phyloP scores from a whole-genome alignment of 768 basidiomycete genomes.

The Tricholoma flavovirens region DNA sequence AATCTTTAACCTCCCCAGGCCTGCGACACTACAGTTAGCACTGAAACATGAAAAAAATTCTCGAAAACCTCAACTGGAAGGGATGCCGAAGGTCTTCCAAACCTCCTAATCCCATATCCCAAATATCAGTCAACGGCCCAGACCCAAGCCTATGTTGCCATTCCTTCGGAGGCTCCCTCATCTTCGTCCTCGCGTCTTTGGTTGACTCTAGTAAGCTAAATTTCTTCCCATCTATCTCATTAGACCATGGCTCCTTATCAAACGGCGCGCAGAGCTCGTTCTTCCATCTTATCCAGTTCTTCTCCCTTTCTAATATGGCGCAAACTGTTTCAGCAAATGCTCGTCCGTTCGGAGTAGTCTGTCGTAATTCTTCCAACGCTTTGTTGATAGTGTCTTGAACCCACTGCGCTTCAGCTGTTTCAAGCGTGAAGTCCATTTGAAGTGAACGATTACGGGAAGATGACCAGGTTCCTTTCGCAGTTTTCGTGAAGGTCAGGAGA shows the following conservation, averaged over 20 bases:
- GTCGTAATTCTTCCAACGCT: conserved; percentile 53
- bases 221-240: conserved; percentile 41
- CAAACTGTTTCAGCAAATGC: conserved; percentile 70
- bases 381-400: conserved; percentile 64
- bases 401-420: conserved; percentile 66
- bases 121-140: conserved; percentile 70
- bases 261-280: conserved; percentile 76
- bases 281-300: conserved; percentile 91
- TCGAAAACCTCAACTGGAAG: conserved; percentile 47
- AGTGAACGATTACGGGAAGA: conserved; percentile 69
- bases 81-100: conserved; percentile 57
- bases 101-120: conserved; percentile 75
- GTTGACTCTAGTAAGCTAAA: conserved; percentile 63
- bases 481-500: conserved; percentile 67
- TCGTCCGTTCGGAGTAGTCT: conserved; percentile 74
- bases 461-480: conserved; percentile 55
- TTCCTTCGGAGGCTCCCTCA: conserved; percentile 52
- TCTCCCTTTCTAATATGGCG: conserved; percentile 73
- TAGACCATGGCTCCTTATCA: conserved; percentile 62
- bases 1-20: conserved; percentile 70
- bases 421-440: conserved; percentile 79
- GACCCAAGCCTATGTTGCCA: conserved; percentile 68
- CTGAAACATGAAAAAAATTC: neutral
- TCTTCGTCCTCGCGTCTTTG: conserved; percentile 39
- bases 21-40: conserved; percentile 28